phyloP scores from a whole-genome alignment of 495 filamentous ascomycete genomes.

The Aspergillus avenaceus region DNA sequence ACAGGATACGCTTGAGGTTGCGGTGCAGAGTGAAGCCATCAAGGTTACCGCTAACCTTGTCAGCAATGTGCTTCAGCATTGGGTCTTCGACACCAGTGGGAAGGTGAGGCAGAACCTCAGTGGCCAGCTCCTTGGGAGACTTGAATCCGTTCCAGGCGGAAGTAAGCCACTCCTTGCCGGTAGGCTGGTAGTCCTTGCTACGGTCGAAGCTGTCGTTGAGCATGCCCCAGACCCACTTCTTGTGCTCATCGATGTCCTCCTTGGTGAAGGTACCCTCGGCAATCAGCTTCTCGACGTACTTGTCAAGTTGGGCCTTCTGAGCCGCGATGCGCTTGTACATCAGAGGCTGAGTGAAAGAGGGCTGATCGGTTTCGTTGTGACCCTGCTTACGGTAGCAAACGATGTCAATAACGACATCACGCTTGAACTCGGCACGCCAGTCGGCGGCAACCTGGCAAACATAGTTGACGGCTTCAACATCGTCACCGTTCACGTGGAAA shows the following conservation, averaged over 20 bases:
- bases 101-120: constrained; percentile 88
- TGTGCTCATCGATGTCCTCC: constrained; percentile 97
- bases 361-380: constrained; percentile 99
- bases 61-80: constrained; percentile 72
- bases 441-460: constrained; percentile 95
- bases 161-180: constrained; percentile 95
- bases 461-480: constrained; percentile 97
- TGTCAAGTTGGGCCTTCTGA: constrained; percentile 75
- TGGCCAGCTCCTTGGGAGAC: constrained; percentile 94
- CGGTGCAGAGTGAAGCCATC: constrained; percentile 85
- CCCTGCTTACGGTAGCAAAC: constrained; percentile 99
- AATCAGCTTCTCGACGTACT: constrained; percentile 83
- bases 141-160: constrained; percentile 99
- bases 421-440: constrained; percentile 96
- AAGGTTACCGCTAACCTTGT: constrained; percentile 68
- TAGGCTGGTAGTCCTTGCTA: constrained; percentile 96
- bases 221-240: constrained; percentile 99
- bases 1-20: constrained; percentile 95
- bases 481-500: constrained; percentile 98
- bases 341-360: constrained; percentile 96
- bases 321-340: constrained; percentile 97
- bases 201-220: constrained; percentile 93
- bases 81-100: constrained; percentile 72
- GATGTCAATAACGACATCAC: constrained; percentile 94
- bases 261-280: constrained; percentile 91